Percentiles rank a stretch among this genome's conserved stretches.
These are phyloP conservation scores for Magnaporthiopsis incrustans DNA, from an alignment of 2,329 filamentous ascomycete species.

Conservation along the genomic window DNA sequence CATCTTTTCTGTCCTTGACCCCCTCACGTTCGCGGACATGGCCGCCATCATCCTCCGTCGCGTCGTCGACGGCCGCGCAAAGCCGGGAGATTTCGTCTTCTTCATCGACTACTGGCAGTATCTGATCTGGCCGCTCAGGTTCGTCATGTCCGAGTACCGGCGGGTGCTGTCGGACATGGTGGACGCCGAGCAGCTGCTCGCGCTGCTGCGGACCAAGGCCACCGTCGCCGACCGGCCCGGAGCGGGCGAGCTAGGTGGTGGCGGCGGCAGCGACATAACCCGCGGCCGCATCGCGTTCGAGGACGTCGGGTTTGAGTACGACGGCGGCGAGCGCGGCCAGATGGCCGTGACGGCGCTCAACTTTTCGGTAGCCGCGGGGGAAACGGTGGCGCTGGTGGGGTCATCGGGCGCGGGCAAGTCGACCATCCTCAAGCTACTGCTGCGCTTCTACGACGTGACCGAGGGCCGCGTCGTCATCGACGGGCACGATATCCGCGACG, in stretches of 20 bases:
- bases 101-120: slow-evolving; percentile 3
- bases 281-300: neutral
- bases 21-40: no score
- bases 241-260: neutral
- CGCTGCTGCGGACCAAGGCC: neutral
- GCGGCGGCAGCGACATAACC: neutral
- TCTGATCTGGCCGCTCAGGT: neutral
- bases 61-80: neutral
- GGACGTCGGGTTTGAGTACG: neutral
- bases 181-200: neutral
- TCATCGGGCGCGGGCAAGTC: slow-evolving; percentile 52
- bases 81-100: slow-evolving; percentile 3
- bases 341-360: neutral
- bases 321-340: neutral
- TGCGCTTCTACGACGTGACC: slow-evolving; percentile 35
- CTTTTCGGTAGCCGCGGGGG: slow-evolving; percentile 28
- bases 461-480: slow-evolving; percentile 36
- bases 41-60: no score
- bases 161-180: no score
- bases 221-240: neutral
- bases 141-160: no score
- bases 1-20: no score
- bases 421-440: slow-evolving; percentile 46
- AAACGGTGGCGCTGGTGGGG: slow-evolving; percentile 49
- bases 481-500: slow-evolving; percentile 13